Base-by-base conservation (phyloP, 805 yeast genomes). In the Yarrowia divulgata region DNA sequence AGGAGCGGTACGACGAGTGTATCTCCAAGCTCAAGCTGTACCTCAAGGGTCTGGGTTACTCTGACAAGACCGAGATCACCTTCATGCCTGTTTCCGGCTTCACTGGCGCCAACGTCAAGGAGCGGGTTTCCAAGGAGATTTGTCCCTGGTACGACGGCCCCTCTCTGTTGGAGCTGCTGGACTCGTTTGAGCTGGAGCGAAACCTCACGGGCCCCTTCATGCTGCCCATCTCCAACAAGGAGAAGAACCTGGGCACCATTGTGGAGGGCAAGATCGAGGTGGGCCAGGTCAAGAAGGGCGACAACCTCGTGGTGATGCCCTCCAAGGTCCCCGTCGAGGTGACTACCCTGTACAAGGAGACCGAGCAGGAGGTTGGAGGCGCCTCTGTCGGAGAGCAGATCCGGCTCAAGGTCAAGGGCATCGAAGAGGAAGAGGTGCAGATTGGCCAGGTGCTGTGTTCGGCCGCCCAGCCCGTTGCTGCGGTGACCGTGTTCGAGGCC, bases 181-280 rank as follows among this genome's bases (percentile, higher is more conserved):
- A 95, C 79, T 76, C 80, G 74, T 86, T 95, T 89, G 85, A 88
- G 73, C 87, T 91, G 63, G 87, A 89, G 73, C 91, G 99, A 81
- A 91, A 88, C 77, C 83, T 92, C 76, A 91, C 90, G 77, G 97
- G 94, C 60, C 98, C 99, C 74, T 95, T 95, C 84, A 93, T 95
- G 98, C 84, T 95, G 75, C 99, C 99, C 70, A 85, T 95, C 74
- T 86, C 97, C 35, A 91, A 95, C 74, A 95, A 95, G 81, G 90
- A 93, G 90, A 93, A 91, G 80, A 99, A 95, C 79, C 83, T 95
- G 83, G 99, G 99, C 80, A 93, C 98, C 66, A 88, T 95, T 73
- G 95, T 95, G 68, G 99, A 95, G 82, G 99, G 99, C 81, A 95
- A 95, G 84, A 90, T 95, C 77, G 99, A 93, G 83, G 88, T 96